Evolutionary conservation across 768 basidiomycete species (phyloP).

Genomic region (Agrocybe chaxingu): DNA sequence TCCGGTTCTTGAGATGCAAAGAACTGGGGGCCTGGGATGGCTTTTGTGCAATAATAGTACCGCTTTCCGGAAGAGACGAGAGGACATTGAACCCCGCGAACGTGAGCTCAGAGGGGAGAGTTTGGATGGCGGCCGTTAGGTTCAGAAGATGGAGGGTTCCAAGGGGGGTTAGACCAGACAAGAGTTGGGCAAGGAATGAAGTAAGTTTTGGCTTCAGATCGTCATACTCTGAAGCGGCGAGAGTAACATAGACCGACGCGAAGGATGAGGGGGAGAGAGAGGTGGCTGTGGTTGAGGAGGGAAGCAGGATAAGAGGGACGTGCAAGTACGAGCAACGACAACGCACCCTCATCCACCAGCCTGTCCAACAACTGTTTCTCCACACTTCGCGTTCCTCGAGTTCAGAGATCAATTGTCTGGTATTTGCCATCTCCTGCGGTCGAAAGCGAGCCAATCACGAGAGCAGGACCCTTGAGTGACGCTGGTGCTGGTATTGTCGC

Average conservation of each 20-base stretch:
- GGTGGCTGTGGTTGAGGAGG: constrained; percentile 44
- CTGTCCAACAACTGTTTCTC: constrained; percentile 84
- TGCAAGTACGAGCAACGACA: background rate
- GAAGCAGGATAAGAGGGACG: background rate
- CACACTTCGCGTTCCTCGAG: constrained; percentile 53
- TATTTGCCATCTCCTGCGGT: constrained; percentile 81
- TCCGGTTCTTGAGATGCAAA: constrained; percentile 38
- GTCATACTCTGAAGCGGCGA: constrained; percentile 62
- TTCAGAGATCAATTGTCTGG: constrained; percentile 59
- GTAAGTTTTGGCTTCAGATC: constrained; percentile 49
- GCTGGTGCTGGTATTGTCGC: constrained; percentile 12
- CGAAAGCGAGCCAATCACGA: constrained; percentile 75
- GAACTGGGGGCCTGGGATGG: constrained; percentile 44
- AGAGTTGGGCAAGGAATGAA: constrained; percentile 56
- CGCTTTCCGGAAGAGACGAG: constrained; percentile 34
- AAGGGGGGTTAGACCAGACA: constrained; percentile 56
- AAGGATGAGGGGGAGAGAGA: constrained; percentile 52
- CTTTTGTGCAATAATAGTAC: constrained; percentile 67
- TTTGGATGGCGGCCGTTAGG: constrained; percentile 38
- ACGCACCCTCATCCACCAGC: constrained; percentile 74
- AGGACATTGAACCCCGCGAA: constrained; percentile 64
- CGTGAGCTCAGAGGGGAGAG: constrained; percentile 56
- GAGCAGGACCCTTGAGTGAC: constrained; percentile 43
- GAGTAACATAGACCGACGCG: constrained; percentile 64
- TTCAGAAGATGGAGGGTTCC: constrained; percentile 71